Conservation (phyloP, 106 monocot genomes). For the Hemerocallis citrina region DNA sequence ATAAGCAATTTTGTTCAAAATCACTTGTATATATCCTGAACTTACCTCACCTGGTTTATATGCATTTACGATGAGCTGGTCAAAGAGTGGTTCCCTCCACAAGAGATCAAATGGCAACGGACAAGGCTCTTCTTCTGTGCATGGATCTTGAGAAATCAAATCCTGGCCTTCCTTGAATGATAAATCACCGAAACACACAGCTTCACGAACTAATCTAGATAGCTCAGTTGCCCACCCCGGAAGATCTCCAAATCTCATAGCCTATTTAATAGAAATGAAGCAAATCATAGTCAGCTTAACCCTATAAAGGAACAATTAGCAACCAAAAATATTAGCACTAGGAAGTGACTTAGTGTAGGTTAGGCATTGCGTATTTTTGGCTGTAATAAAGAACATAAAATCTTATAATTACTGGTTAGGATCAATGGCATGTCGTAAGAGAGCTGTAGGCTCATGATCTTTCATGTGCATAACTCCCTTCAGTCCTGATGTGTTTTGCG, state of each 20-base stretch:
- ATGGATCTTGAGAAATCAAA: constrained; percentile 8
- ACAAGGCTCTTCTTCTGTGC: constrained; percentile 18
- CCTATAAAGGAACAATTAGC: neutral
- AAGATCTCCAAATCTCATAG: constrained; percentile 97
- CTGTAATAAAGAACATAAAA: neutral
- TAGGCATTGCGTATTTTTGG: no score
- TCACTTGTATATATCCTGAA: neutral
- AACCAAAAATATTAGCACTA: neutral
- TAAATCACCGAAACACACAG: constrained; percentile 29
- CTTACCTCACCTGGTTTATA: constrained; percentile 96
- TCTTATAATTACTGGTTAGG: neutral
- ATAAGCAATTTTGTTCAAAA: neutral
- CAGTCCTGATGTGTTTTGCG: neutral
- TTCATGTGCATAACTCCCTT: neutral
- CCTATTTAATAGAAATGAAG: constrained; percentile 22
- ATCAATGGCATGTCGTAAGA: neutral
- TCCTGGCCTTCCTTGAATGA: neutral
- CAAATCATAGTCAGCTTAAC: neutral
- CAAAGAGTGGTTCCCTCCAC: constrained; percentile 90
- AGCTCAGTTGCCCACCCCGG: constrained; percentile 79
- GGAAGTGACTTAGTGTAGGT: neutral
- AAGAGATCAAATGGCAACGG: constrained; percentile 65
- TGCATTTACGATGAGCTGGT: constrained; percentile 78
- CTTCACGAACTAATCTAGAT: constrained; percentile 35
- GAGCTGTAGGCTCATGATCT: neutral